phyloP scores from a whole-genome alignment of 2,329 filamentous ascomycete genomes.

The Fusarium torulosum region DNA sequence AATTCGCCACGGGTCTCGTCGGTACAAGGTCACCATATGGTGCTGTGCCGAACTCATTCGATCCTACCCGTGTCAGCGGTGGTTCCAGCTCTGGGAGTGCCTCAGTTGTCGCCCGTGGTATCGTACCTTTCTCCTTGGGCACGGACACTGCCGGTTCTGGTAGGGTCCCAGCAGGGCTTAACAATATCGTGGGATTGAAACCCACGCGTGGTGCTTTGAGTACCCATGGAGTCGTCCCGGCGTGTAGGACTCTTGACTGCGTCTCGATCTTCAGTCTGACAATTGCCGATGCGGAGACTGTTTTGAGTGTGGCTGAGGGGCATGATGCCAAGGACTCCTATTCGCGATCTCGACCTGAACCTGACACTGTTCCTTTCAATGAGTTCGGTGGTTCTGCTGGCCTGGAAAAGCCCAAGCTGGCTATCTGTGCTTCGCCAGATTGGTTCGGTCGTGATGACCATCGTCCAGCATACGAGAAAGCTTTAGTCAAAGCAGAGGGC shows the following conservation, averaged over 20 bases:
- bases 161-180: conserved; percentile 65
- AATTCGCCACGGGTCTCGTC: conserved; percentile 72
- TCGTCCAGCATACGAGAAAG: conserved; percentile 58
- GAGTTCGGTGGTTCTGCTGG: conserved; percentile 50
- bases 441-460: conserved; percentile 54
- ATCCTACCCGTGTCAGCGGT: conserved; percentile 55
- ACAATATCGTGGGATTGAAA: conserved; percentile 65
- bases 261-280: conserved; percentile 66
- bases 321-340: conserved; percentile 65
- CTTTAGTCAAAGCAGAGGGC: conserved; percentile 53
- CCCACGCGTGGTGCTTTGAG: conserved; percentile 67
- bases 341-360: conserved; percentile 56
- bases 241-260: conserved; percentile 69
- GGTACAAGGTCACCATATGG: conserved; percentile 72
- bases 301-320: conserved; percentile 63
- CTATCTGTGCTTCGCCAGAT: conserved; percentile 57
- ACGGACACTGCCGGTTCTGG: conserved; percentile 69
- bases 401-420: conserved; percentile 49
- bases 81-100: conserved; percentile 70
- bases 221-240: conserved; percentile 63
- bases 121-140: conserved; percentile 68
- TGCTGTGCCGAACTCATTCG: conserved; percentile 65
- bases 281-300: conserved; percentile 61
- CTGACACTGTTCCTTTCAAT: not conserved
- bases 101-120: conserved; percentile 65